Evolutionary conservation across 108 stramenopile genomes (phyloP), one percentile per base, ranked within the genome.

Genomic region (Hondaea fermentalgiana): DNA sequence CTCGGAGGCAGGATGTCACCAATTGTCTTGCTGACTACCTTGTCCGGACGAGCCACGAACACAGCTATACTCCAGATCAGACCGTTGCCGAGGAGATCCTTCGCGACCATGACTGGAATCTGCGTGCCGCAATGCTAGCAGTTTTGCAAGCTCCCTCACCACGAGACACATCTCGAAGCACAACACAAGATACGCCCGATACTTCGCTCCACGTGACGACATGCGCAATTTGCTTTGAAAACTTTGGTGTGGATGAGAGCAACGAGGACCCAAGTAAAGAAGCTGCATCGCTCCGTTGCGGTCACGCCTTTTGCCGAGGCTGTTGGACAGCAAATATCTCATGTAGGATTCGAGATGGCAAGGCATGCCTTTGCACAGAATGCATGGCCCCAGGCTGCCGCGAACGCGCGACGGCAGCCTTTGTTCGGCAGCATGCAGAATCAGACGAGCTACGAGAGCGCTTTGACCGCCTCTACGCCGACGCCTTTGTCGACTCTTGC

Each of bases 401-500:
- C 25, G 76, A 53, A 23, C 45, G 28, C 23, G 45, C 51, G 17
- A 53, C 17, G 17, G 23, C 45, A 23, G 49, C 45, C n/a, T 53
- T 83, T 47, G 49, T 83, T 6, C 12, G 25, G 14, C 12, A 5
- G 8, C 53, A 57, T 19, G 16, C 44, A 10, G 44, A 47, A 14
- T 6, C 42, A 17, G 5, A n/a, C 8, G 87, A 64, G 45, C 60
- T 89, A 25, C 90, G 89, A 47, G 91, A 88, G 35, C 95, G 94
- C 88, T 98, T 95, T 88, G 91, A 93, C 60, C 89, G 72, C 43
- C 98, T 60, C 19, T 17, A 17, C 10, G 10, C 28, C 5, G 95
- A 96, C 58, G 92, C 94, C 87, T 98, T 98, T 92, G 98, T 99
- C 14, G 97, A 98, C 60, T 95, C 95, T 87, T 96, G 95, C 94